Evolutionary conservation across 192 early-diverging fungal genomes (phyloP).

Genomic region (Lunasporangiospora selenospora): DNA sequence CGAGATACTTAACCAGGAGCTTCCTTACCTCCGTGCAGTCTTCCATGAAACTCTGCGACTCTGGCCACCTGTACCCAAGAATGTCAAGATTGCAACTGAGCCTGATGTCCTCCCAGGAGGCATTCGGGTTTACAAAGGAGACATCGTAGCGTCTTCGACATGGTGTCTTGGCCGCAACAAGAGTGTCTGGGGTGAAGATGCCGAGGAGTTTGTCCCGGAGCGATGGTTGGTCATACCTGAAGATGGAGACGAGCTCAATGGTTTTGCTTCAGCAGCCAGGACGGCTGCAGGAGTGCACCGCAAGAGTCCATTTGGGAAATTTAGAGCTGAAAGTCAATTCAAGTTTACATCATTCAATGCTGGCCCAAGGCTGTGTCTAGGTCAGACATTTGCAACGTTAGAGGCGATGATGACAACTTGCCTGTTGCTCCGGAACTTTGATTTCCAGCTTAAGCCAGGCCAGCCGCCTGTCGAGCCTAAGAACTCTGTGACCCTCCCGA

Average conservation of each 20-base stretch:
- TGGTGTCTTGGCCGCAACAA: slow-evolving; percentile 27
- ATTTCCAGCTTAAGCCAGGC: slow-evolving; percentile 29
- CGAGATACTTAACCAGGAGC: slow-evolving; percentile 42
- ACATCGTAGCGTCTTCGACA: slow-evolving; percentile 46
- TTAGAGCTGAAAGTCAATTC: slow-evolving; percentile 36
- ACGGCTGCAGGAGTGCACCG: slow-evolving; percentile 17
- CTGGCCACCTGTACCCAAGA: slow-evolving; percentile 62
- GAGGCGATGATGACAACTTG: slow-evolving; percentile 36
- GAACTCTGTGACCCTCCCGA: slow-evolving; percentile 44
- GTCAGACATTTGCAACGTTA: slow-evolving; percentile 49
- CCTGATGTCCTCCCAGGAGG: slow-evolving; percentile 56
- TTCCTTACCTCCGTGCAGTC: slow-evolving; percentile 59
- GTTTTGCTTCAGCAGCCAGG: background rate
- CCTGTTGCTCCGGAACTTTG: slow-evolving; percentile 32
- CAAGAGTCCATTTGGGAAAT: slow-evolving; percentile 41
- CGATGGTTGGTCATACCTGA: slow-evolving; percentile 49
- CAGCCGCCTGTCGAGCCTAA: slow-evolving; percentile 9
- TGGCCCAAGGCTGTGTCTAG: slow-evolving; percentile 56
- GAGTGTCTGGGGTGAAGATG: slow-evolving; percentile 54
- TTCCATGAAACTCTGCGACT: slow-evolving; percentile 61
- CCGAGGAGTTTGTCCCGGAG: slow-evolving; percentile 62
- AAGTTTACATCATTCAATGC: slow-evolving; percentile 66
- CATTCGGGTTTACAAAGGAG: slow-evolving; percentile 54
- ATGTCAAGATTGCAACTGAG: slow-evolving; percentile 47
- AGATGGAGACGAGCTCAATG: slow-evolving; percentile 7